Base-by-base conservation (phyloP, 129 eudicot genomes). In the Erigeron canadensis region DNA sequence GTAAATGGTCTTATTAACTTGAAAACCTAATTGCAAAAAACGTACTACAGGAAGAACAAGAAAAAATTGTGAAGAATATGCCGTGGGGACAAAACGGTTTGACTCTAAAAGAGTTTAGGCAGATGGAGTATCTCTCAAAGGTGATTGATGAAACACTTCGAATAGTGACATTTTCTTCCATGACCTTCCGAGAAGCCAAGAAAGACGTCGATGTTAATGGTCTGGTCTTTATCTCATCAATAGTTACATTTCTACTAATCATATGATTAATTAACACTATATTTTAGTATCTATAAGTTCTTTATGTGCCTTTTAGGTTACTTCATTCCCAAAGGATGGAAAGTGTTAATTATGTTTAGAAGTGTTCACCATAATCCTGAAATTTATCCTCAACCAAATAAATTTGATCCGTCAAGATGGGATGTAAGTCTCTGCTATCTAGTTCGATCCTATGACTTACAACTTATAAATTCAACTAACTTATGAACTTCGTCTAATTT, bases 61-160 rank as follows among this genome's bases (percentile, higher is more conserved):
- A 90, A 74, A 83, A 19, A 65, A 83, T 95, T 4, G 88, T 85
- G 53, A 86, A 71, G 78, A 79, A 86, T 47, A 88, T 94, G 72
- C 86, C 91, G 9, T 61, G 80, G 10, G 81, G 80, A 28, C 96
- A 95, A 64, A 77, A 82, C 67, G 97, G 96, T 10, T 65, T 95
- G 67, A 79, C 88, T 45, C 81, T 90, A 12, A 90, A 75, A 77
- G 99, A 95, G 81, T 66, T 71, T 58, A 75, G 97, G 22, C 79
- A 88, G 50, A 95, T 95, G 99, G 90, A 84, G 18, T 95, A 87
- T 76, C 97, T 95, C 43, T 79, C 88, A 8, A 91, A 87, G 88
- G 98, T 94, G 54, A 80, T 90, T 7, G 99, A 94, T 75, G 99
- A 94, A 82, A 86, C 99, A 11, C 93, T 94, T 56, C 95, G 99